phyloP scores from a whole-genome alignment of 768 basidiomycete genomes.

The Dentipellis sp. region DNA sequence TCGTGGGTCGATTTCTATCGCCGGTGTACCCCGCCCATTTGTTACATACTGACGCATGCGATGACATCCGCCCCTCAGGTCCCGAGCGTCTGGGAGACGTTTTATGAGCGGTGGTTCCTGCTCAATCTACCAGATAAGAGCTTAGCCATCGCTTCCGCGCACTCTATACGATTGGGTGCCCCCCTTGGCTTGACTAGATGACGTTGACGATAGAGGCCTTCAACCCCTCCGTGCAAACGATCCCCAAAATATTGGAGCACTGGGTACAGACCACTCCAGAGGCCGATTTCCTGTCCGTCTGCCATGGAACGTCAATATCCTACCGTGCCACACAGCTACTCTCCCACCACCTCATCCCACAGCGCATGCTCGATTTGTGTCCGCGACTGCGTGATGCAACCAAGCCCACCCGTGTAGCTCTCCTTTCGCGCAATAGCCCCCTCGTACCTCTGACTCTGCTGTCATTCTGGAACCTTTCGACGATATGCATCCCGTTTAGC shows the following conservation, averaged over 20 bases:
- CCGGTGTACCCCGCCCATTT: no score
- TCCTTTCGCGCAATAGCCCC: not conserved
- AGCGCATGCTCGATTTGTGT: not conserved
- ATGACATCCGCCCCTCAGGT: no score
- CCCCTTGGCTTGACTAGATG: not conserved
- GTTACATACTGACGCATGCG: no score
- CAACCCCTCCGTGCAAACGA: not conserved
- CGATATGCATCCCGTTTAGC: not conserved
- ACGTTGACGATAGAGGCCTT: not conserved
- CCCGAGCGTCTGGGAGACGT: no score
- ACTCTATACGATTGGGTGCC: no score
- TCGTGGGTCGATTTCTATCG: no score
- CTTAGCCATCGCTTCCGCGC: not conserved
- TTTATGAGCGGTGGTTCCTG: not conserved
- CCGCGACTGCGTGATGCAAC: not conserved
- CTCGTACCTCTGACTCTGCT: not conserved
- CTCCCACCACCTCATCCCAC: not conserved
- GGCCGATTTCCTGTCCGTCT: not conserved
- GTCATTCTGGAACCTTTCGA: not conserved
- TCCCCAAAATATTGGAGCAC: not conserved
- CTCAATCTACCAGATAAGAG: not conserved
- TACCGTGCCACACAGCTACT: not conserved
- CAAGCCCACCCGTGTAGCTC: not conserved
- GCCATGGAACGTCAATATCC: not conserved
- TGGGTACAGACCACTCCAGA: not conserved